These are phyloP conservation scores for Aspergillus japonicus DNA, from an alignment of 2,329 filamentous ascomycete species.

Conservation along the genomic window DNA sequence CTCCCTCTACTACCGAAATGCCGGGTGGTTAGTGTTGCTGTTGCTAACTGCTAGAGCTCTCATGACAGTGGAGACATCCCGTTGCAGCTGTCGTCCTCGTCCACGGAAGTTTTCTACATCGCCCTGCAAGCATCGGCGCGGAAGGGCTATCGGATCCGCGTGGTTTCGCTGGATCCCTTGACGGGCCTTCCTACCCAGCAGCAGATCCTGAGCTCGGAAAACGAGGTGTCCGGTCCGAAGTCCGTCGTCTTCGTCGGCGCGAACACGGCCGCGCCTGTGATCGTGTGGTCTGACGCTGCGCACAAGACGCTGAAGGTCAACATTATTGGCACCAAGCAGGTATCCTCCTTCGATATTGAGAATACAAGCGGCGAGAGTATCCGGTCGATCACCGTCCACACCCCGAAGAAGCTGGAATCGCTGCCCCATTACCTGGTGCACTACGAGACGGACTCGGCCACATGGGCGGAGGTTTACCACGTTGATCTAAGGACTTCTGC, in stretches of 20 bases:
- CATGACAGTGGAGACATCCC: constrained; percentile 62
- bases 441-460: constrained; percentile 65
- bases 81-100: constrained; percentile 71
- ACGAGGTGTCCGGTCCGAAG: constrained; percentile 57
- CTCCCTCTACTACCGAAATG: neutral
- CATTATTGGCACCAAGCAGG: constrained; percentile 44
- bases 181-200: constrained; percentile 73
- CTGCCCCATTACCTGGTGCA: constrained; percentile 83
- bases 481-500: constrained; percentile 68
- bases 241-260: constrained; percentile 43
- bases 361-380: constrained; percentile 47
- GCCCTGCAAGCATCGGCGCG: constrained; percentile 66
- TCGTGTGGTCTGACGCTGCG: constrained; percentile 47
- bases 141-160: constrained; percentile 72
- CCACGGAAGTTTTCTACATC: constrained; percentile 70
- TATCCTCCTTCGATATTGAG: constrained; percentile 40
- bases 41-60: neutral
- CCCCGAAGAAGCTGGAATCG: constrained; percentile 69
- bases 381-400: constrained; percentile 65
- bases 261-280: constrained; percentile 42
- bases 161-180: constrained; percentile 69
- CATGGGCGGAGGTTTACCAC: constrained; percentile 85
- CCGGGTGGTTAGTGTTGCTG: neutral
- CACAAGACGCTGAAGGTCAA: constrained; percentile 47
- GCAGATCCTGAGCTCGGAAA: constrained; percentile 69